A percentile compares a stretch with the other conserved stretches of the same genome.
Evolutionary conservation across 1,284 basidiomycete species (phyloP).

Genomic region (Pterula multifida): DNA sequence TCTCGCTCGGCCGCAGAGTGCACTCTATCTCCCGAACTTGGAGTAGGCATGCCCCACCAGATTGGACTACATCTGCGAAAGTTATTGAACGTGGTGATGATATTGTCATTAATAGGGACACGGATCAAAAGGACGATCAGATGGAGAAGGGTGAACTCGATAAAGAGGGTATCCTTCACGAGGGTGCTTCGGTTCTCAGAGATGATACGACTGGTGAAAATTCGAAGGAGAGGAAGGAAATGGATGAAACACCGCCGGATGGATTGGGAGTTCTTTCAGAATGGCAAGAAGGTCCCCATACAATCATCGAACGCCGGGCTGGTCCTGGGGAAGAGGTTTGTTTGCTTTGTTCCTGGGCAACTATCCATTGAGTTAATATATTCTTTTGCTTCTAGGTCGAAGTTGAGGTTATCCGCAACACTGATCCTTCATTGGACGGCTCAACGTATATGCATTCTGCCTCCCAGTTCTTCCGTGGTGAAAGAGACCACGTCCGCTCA

Average conservation of each 20-base stretch:
- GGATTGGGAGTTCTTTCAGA: neutral
- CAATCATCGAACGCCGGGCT: conserved; percentile 47
- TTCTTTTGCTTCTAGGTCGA: neutral
- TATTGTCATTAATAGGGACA: neutral
- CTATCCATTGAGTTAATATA: neutral
- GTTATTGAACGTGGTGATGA: neutral
- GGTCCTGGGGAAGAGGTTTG: conserved; percentile 53
- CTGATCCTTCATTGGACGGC: neutral
- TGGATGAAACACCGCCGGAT: neutral
- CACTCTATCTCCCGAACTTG: conserved; percentile 84
- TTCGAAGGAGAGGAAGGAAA: neutral
- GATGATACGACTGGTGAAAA: neutral
- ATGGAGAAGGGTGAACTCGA: neutral
- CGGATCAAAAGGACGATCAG: neutral
- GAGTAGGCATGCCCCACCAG: conserved; percentile 14
- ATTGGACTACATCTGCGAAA: neutral
- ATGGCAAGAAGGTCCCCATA: conserved; percentile 61
- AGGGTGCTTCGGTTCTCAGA: neutral
- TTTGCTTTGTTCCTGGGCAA: neutral
- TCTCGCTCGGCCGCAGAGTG: conserved; percentile 81
- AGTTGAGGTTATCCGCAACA: conserved; percentile 1
- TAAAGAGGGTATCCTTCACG: neutral
- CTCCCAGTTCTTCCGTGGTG: neutral
- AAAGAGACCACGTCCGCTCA: neutral
- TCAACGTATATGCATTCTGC: neutral